These are phyloP conservation scores for Aspergillus spinulosporus DNA, from an alignment of 2,329 filamentous ascomycete species.

Conservation along the genomic window DNA sequence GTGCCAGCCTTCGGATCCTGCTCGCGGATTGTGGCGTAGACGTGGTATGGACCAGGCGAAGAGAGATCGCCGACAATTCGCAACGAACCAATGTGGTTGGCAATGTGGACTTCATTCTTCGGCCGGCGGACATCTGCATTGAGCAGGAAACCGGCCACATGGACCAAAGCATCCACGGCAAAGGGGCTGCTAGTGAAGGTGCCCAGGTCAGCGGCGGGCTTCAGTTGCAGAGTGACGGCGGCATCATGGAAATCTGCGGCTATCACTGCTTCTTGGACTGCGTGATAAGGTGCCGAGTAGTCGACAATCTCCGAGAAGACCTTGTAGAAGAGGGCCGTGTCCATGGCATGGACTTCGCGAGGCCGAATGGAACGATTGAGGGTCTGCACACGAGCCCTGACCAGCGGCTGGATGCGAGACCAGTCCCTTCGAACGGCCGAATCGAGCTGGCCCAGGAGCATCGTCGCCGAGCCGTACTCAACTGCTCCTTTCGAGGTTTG, in stretches of 20 bases:
- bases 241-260: slow-evolving; percentile 26
- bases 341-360: slow-evolving; percentile 19
- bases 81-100: slow-evolving; percentile 31
- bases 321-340: slow-evolving; percentile 27
- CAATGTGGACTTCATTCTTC: slow-evolving; percentile 13
- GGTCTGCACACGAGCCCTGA: slow-evolving; percentile 2
- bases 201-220: slow-evolving; percentile 4
- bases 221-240: slow-evolving; percentile 22
- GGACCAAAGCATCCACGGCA: slow-evolving; percentile 22
- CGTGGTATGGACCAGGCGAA: slow-evolving; percentile 21
- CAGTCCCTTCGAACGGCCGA: not conserved
- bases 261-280: slow-evolving; percentile 30
- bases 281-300: slow-evolving; percentile 28
- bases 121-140: slow-evolving; percentile 19
- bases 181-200: slow-evolving; percentile 24
- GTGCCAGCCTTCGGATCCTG: slow-evolving; percentile 28
- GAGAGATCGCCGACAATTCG: slow-evolving; percentile 27
- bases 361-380: not conserved
- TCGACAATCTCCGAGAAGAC: slow-evolving; percentile 30
- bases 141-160: slow-evolving; percentile 29
- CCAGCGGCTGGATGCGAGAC: not conserved
- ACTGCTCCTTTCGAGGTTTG: not conserved
- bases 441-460: not conserved
- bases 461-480: not conserved
- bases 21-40: slow-evolving; percentile 37